Evolutionary conservation across 2,329 filamentous ascomycete genomes (phyloP), one percentile per base, ranked within the genome.

Genomic region (Plectosphaerella plurivora): DNA sequence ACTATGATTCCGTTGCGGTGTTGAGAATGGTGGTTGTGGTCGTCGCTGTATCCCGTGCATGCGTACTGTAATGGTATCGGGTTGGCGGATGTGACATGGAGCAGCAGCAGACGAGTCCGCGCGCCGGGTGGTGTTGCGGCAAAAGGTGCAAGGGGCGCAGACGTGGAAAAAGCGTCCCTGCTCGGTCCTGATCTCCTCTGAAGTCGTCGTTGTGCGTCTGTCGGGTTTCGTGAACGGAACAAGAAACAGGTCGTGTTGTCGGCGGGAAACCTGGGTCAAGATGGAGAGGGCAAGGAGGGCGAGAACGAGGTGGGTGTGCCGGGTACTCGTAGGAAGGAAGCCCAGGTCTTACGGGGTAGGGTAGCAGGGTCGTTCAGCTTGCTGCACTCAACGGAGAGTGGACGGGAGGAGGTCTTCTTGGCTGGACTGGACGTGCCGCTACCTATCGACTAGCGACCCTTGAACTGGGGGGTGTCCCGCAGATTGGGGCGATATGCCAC

Each of bases 1-100:
- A 33, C 28, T 47, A 47, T 16, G 24, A n/a, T 47, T 25, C 18
- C 24, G 45, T 12, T 18, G 55, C 53, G 52, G 56, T 56, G 52
- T 53, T 57, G 57, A 53, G 56, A 58, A 47, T 57, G 57, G 47
- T 60, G 9, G 12, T 15, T 35, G 36, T 28, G 18, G 36, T 44
- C n/a, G 41, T 44, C 41, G n/a, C 16, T 18, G 53, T 46, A 54
- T 63, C 54, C 25, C 61, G 60, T 62, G 61, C 63, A 67, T 67
- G 57, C 60, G 63, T 58, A 57, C 57, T 58, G 56, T 55, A 54
- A 57, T 59, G 56, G 52, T 54, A 55, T 54, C 54, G 55, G 51
- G 54, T 48, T 47, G 51, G 49, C 56, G 51, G 50, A 47, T 54
- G 42, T 51, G 46, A 52, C 55, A 56, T 57, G 45, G 53, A 55